These are phyloP conservation scores for Eragrostis tef DNA, from an alignment of 202 grass and related monocot genomes.

Conservation along the genomic window DNA sequence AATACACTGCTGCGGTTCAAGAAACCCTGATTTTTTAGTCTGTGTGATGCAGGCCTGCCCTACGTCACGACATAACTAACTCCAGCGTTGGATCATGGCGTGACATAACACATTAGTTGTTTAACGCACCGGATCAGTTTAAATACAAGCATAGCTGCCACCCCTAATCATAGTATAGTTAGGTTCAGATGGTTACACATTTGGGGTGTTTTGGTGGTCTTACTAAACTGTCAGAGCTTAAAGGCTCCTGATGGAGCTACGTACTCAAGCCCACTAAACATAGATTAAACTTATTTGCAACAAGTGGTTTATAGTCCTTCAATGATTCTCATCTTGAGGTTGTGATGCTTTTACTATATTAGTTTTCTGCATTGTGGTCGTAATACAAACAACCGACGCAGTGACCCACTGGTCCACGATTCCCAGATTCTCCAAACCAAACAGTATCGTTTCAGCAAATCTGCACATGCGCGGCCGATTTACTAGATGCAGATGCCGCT, in stretches of 20 bases:
- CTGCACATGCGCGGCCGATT: background rate
- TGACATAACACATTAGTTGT: constrained; percentile 54
- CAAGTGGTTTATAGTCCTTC: constrained; percentile 18
- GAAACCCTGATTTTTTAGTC: background rate
- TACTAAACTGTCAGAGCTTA: constrained; percentile 45
- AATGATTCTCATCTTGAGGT: background rate
- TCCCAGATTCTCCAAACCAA: constrained; percentile 13
- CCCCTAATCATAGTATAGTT: constrained; percentile 41
- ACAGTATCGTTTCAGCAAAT: constrained; percentile 22
- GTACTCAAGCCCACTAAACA: background rate
- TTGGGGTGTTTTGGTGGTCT: constrained; percentile 44
- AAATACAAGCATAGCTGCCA: constrained; percentile 36
- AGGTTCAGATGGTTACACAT: constrained; percentile 29
- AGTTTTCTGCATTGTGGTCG: background rate
- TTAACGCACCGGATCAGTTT: constrained; percentile 53
- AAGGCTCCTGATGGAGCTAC: constrained; percentile 25
- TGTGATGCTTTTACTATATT: background rate
- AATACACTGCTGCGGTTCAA: background rate
- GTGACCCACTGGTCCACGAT: background rate
- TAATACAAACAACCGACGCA: background rate
- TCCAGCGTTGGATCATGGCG: constrained; percentile 46
- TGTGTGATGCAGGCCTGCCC: constrained; percentile 26
- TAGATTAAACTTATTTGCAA: background rate
- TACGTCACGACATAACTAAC: constrained; percentile 53
- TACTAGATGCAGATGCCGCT: constrained; percentile 26